Percentiles rank a stretch among this genome's conserved stretches.
Evolutionary conservation across 441 rosid species (phyloP).

Genomic region (Adansonia rubrostipa): DNA sequence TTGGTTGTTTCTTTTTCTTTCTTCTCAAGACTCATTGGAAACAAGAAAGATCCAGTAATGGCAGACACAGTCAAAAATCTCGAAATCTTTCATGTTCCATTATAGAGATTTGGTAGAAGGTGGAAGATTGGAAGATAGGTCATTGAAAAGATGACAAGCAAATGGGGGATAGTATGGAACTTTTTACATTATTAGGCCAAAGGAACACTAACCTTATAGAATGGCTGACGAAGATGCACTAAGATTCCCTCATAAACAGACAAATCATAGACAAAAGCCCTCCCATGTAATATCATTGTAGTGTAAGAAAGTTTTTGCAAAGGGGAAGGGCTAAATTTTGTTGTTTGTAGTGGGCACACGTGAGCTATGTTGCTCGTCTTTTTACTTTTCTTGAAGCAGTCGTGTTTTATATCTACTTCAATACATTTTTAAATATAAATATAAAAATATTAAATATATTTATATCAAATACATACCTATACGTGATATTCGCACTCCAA

Average conservation of each 20-base stretch:
- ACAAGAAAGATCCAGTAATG: constrained; percentile 25
- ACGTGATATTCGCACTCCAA: too few relatives aligned
- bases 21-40: constrained; percentile 6
- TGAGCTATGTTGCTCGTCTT: too few relatives aligned
- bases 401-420: too few relatives aligned
- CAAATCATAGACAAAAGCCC: constrained; percentile 13
- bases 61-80: constrained; percentile 27
- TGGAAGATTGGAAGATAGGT: background rate
- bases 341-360: too few relatives aligned
- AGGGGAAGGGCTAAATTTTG: too few relatives aligned
- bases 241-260: background rate
- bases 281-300: constrained; percentile 6
- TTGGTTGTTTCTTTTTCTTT: background rate
- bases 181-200: background rate
- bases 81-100: constrained; percentile 23
- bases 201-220: background rate
- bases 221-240: constrained; percentile 22
- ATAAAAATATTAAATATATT: too few relatives aligned
- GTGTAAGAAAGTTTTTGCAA: background rate
- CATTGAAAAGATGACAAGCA: constrained; percentile 12
- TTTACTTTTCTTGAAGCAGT: too few relatives aligned
- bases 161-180: background rate
- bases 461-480: too few relatives aligned
- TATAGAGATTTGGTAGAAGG: constrained; percentile 2
- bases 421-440: too few relatives aligned